Evolutionary conservation across 495 filamentous ascomycete genomes (phyloP).

Genomic region (Xylaria grammica): DNA sequence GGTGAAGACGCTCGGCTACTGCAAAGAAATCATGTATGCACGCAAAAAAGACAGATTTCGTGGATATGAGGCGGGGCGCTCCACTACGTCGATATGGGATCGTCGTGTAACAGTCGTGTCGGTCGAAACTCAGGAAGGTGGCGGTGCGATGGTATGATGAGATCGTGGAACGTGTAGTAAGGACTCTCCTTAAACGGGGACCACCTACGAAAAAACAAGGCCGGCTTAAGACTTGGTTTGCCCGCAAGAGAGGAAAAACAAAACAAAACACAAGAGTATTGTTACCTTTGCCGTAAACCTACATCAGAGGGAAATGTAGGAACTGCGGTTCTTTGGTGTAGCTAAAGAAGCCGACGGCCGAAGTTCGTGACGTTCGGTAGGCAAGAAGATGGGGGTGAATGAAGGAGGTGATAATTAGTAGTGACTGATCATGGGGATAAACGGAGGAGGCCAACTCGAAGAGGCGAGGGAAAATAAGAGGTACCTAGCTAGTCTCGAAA

Average conservation of each 20-base stretch:
- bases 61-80: background rate
- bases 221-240: background rate
- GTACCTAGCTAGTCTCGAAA: background rate
- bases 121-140: constrained; percentile 2
- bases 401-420: constrained; percentile 2
- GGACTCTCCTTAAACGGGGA: background rate
- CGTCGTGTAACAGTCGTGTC: background rate
- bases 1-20: constrained; percentile 20
- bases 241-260: background rate
- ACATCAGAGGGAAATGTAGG: background rate
- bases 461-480: constrained; percentile 3
- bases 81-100: background rate
- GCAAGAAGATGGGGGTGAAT: background rate
- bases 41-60: background rate
- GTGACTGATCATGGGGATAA: background rate
- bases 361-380: background rate
- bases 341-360: background rate
- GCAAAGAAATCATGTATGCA: constrained; percentile 32
- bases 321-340: no score
- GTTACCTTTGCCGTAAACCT: background rate
- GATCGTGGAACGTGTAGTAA: constrained; percentile 12
- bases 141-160: background rate
- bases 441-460: background rate
- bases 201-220: constrained; percentile 6
- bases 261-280: background rate